phyloP scores from a whole-genome alignment of 2,329 filamentous ascomycete species.

The Hirsutella rhossiliensis region DNA sequence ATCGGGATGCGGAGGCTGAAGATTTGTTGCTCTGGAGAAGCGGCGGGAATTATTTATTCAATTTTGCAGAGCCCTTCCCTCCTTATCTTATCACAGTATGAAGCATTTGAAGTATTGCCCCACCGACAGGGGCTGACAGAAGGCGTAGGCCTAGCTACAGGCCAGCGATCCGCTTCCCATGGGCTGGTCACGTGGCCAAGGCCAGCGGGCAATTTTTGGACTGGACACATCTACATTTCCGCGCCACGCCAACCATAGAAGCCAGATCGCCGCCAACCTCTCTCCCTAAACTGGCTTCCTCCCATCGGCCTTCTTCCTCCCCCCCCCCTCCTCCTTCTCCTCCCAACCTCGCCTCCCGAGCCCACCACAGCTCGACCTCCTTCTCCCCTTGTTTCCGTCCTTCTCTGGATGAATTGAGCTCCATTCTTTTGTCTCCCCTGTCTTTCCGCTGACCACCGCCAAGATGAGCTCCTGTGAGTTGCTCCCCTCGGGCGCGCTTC shows the following conservation, averaged over 20 bases:
- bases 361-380: conserved; percentile 24
- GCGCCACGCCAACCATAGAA: conserved; percentile 17
- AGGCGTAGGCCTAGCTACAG: too few species aligned
- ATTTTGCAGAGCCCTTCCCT: too few species aligned
- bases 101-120: too few species aligned
- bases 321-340: conserved; percentile 20
- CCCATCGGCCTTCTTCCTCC: conserved; percentile 17
- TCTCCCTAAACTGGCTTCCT: neutral
- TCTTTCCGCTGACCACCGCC: conserved; percentile 18
- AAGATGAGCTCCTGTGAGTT: conserved; percentile 46
- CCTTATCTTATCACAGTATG: too few species aligned
- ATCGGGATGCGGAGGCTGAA: too few species aligned
- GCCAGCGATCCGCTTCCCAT: too few species aligned
- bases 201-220: conserved; percentile 18
- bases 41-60: too few species aligned
- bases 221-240: conserved; percentile 33
- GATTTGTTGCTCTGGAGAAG: too few species aligned
- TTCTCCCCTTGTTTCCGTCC: conserved; percentile 13
- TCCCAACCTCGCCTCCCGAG: conserved; percentile 17
- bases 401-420: conserved; percentile 27
- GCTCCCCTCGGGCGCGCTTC: neutral
- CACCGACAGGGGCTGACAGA: too few species aligned
- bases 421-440: conserved; percentile 18
- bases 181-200: conserved; percentile 22
- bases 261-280: conserved; percentile 11